Base-by-base conservation (phyloP, 1,284 basidiomycete species). In the Austroboletus rostrupii region DNA sequence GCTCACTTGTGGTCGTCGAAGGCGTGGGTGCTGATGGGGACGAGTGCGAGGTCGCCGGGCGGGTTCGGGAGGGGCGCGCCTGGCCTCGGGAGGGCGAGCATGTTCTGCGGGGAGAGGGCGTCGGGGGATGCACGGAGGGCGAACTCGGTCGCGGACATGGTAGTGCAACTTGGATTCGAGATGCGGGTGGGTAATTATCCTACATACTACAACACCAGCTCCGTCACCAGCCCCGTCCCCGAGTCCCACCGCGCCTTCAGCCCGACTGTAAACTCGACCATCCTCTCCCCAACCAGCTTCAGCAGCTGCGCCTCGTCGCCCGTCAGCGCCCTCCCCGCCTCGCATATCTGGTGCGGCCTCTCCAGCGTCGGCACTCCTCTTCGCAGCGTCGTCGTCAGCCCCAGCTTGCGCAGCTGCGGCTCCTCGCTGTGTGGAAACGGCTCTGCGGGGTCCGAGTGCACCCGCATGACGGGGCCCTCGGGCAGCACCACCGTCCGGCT, bases 351-450 rank as follows among this genome's bases (percentile, higher is more conserved):
- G 66, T 96, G 94, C n/a, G 90, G 76, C 49, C 75, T 77, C 43
- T 83, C 80, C 48, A 99, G 73, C 5, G 87, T 90, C 3, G 97
- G 96, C 2, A 97, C 89, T 50, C 96, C 97, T 57, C 81, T 82
- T 56, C 87, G 81, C 73, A 99, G 81, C 48, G 77, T 80, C 17
- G 96, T 98, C 41, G 85, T 79, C 47, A 99, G 75, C 12, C 97
- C 97, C 28, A 98, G 80, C 66, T 90, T 88, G 50, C 96, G 84
- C 48, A 99, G 77, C 66, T 98, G 95, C 19, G 96, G 93, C 61
- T 99, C 96, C 72, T 98, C 91, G 59, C 92, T 93, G 70, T 97
- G 94, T 26, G 96, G 92, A 68, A 98, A 94, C 1, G 93, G 87
- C 60, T 90, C 85, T 29, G 87, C 81, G 3, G 85, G 85, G 58